A percentile compares a stretch with the other conserved stretches of the same genome.
Conservation (phyloP, 352 stramenopile species). For the Elongisporangium undulatum region DNA sequence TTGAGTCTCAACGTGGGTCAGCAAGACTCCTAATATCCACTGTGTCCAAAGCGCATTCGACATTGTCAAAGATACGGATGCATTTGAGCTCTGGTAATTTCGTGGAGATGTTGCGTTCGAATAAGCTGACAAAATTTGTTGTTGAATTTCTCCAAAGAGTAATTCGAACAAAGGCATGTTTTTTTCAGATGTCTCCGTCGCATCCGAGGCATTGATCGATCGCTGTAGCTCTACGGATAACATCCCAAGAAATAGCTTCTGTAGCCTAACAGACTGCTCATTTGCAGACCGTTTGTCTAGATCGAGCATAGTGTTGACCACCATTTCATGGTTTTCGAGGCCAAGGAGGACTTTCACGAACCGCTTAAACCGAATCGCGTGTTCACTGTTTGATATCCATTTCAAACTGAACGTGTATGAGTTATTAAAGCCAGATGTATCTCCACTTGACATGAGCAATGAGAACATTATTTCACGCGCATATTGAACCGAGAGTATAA, state of each 20-base stretch:
- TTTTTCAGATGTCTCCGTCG: neutral
- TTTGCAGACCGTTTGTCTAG: conserved; percentile 1
- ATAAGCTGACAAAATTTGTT: conserved; percentile 8
- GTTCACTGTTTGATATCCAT: conserved; percentile 14
- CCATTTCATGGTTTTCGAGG: conserved; percentile 18
- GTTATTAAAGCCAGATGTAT: neutral
- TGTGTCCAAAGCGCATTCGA: neutral
- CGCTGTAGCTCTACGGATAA: conserved; percentile 10
- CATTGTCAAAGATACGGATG: neutral
- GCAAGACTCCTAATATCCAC: conserved; percentile 18
- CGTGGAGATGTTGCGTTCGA: neutral
- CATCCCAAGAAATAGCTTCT: conserved; percentile 7
- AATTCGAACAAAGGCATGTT: conserved; percentile 15
- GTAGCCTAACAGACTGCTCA: conserved; percentile 10
- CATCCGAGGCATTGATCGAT: neutral
- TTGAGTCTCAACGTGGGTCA: conserved; percentile 3
- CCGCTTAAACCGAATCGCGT: conserved; percentile 8
- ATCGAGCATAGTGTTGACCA: conserved; percentile 6
- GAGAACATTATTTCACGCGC: conserved; percentile 19
- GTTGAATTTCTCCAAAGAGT: conserved; percentile 22
- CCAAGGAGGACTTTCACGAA: conserved; percentile 21
- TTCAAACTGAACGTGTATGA: conserved; percentile 14
- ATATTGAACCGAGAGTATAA: conserved; percentile 23
- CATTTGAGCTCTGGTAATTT: neutral
- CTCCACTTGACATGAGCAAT: conserved; percentile 11